phyloP scores from a whole-genome alignment of 2,329 filamentous ascomycete species.

The Reticulascus tulasneorum region DNA sequence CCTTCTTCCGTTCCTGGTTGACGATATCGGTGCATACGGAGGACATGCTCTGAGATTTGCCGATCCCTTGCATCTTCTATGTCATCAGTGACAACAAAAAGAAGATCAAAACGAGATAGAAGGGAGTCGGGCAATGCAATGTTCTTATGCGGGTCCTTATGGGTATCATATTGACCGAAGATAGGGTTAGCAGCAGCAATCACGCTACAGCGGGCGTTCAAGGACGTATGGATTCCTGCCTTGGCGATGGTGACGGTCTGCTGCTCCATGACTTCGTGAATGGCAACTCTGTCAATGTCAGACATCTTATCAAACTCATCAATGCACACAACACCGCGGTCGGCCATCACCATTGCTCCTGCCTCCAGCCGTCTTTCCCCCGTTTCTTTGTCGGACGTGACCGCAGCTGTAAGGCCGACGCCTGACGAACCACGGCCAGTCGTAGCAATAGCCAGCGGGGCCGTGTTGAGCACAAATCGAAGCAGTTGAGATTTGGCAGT shows the following conservation, averaged over 20 bases:
- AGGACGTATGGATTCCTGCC: constrained; percentile 93
- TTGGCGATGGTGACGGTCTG: constrained; percentile 99
- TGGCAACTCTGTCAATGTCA: constrained; percentile 93
- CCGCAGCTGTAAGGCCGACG: constrained; percentile 94
- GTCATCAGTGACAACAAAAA: constrained; percentile 97
- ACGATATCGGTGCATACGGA: constrained; percentile 95
- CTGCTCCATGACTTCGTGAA: constrained; percentile 99
- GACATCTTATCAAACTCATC: constrained; percentile 99
- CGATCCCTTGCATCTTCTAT: constrained; percentile 92
- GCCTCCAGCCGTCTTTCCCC: constrained; percentile 92
- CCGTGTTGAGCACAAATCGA: constrained; percentile 95
- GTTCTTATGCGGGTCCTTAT: constrained; percentile 98
- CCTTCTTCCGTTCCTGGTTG: constrained; percentile 91
- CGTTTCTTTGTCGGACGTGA: constrained; percentile 95
- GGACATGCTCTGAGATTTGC: constrained; percentile 89
- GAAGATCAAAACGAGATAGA: constrained; percentile 94
- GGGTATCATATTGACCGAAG: constrained; percentile 95
- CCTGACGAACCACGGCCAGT: constrained; percentile 95
- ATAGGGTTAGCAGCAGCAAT: constrained; percentile 96
- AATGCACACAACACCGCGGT: constrained; percentile 96
- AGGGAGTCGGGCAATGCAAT: constrained; percentile 96
- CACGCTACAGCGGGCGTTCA: constrained; percentile 95
- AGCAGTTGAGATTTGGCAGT: constrained; percentile 98
- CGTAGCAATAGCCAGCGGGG: constrained; percentile 91
- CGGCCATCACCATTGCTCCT: constrained; percentile 96